phyloP scores from a whole-genome alignment of 2,329 filamentous ascomycete genomes.

The Metarhizium sp. region DNA sequence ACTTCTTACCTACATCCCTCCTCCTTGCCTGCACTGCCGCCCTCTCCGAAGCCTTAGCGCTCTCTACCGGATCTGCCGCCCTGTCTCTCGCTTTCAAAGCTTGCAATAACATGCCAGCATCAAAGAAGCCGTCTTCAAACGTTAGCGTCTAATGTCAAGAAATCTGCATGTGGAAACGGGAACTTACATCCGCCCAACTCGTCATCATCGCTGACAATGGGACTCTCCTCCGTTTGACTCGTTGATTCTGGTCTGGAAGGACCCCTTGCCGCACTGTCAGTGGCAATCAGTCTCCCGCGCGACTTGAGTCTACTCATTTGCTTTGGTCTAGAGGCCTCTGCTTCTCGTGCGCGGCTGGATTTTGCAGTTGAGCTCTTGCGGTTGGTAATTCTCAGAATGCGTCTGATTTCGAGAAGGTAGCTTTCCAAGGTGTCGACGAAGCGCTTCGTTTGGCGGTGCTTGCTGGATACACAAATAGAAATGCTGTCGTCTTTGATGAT shows the following conservation, averaged over 20 bases:
- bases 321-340: slow-evolving; percentile 32
- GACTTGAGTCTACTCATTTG: slow-evolving; percentile 50
- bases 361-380: slow-evolving; percentile 32
- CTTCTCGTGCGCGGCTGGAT: slow-evolving; percentile 44
- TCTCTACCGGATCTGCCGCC: slow-evolving; percentile 39
- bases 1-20: slow-evolving; percentile 65
- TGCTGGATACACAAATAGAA: slow-evolving; percentile 84
- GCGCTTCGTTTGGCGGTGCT: slow-evolving; percentile 85
- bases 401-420: slow-evolving; percentile 84
- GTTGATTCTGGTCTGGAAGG: slow-evolving; percentile 35
- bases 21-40: slow-evolving; percentile 49
- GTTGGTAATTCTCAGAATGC: slow-evolving; percentile 64
- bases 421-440: slow-evolving; percentile 84
- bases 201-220: slow-evolving; percentile 71
- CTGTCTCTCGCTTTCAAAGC: slow-evolving; percentile 67
- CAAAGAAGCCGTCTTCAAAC: slow-evolving; percentile 85
- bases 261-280: slow-evolving; percentile 35
- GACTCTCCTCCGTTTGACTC: slow-evolving; percentile 59
- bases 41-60: slow-evolving; percentile 43
- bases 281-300: slow-evolving; percentile 61
- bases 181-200: slow-evolving; percentile 87
- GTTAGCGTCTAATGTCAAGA: slow-evolving; percentile 15
- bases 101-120: slow-evolving; percentile 87
- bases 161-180: neutral
- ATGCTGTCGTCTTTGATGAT: slow-evolving; percentile 81